Evolutionary conservation across 371 early-diverging fungal species (phyloP).

Genomic region (Saksenaea vasiformis): DNA sequence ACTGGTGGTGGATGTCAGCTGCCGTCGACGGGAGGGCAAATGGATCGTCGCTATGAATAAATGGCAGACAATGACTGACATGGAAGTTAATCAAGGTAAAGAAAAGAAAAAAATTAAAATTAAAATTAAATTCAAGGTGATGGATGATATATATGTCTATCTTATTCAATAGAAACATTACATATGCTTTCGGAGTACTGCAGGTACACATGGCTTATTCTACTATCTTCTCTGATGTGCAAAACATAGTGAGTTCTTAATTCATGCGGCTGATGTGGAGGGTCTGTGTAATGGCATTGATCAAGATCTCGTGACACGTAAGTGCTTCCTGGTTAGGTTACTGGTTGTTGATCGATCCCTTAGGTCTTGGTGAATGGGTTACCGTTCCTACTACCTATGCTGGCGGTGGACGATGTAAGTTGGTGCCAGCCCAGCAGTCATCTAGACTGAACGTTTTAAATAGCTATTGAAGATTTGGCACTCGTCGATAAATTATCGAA

Average conservation of each 20-base stretch:
- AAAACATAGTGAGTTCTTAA: constrained; percentile 80
- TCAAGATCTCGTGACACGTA: constrained; percentile 75
- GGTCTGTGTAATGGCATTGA: constrained; percentile 95
- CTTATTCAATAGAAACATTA: constrained; percentile 45
- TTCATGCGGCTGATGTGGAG: constrained; percentile 98
- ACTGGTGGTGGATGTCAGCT: constrained; percentile 91
- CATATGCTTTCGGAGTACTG: constrained; percentile 73
- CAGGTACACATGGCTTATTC: constrained; percentile 45
- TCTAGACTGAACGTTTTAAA: not conserved
- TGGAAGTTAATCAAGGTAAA: constrained; percentile 74
- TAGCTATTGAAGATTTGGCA: constrained; percentile 74
- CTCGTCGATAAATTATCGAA: constrained; percentile 79
- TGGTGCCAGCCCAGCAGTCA: constrained; percentile 6
- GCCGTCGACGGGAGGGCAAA: constrained; percentile 67
- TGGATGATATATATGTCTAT: not conserved
- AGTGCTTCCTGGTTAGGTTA: constrained; percentile 23
- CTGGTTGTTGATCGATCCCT: not conserved
- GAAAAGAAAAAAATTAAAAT: not conserved
- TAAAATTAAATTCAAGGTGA: not conserved
- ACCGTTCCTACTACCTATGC: constrained; percentile 94
- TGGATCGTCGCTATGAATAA: constrained; percentile 97
- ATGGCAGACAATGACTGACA: constrained; percentile 95
- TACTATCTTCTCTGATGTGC: not conserved
- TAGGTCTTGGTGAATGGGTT: constrained; percentile 82
- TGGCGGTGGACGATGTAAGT: constrained; percentile 85